phyloP scores from a whole-genome alignment of 2,329 filamentous ascomycete species.

The Zymoseptoria brevis region DNA sequence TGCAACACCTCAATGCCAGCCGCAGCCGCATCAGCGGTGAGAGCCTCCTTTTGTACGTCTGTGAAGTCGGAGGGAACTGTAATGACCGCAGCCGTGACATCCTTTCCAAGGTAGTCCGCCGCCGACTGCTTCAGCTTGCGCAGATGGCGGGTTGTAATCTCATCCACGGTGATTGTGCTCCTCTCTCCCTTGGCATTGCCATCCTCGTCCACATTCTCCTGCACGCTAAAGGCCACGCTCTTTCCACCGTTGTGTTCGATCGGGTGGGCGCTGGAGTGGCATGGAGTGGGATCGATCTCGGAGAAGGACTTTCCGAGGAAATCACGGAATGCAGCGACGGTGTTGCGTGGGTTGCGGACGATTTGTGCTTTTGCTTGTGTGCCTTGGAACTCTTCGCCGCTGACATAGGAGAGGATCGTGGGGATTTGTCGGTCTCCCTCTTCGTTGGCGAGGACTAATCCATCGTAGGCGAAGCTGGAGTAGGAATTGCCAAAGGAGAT shows the following conservation, averaged over 20 bases:
- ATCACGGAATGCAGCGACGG: conserved; percentile 90
- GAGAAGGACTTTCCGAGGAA: conserved; percentile 91
- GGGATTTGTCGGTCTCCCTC: conserved; percentile 98
- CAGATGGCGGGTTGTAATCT: conserved; percentile 78
- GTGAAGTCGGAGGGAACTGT: conserved; percentile 89
- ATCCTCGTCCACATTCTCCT: conserved; percentile 55
- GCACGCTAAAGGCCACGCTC: conserved; percentile 67
- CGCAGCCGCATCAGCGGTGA: conserved; percentile 67
- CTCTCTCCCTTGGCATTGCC: conserved; percentile 38
- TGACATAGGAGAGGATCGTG: conserved; percentile 85
- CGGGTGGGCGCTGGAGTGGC: conserved; percentile 88
- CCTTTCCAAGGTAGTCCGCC: conserved; percentile 84
- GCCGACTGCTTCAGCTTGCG: conserved; percentile 74
- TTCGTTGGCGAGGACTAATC: conserved; percentile 98
- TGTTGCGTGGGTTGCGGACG: conserved; percentile 86
- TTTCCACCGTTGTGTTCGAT: conserved; percentile 58
- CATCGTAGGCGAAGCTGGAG: conserved; percentile 93
- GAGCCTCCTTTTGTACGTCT: conserved; percentile 75
- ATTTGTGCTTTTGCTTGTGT: conserved; percentile 91
- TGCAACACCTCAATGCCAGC: conserved; percentile 86
- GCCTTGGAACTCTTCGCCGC: conserved; percentile 94
- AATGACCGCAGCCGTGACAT: conserved; percentile 89
- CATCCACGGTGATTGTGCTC: conserved; percentile 67
- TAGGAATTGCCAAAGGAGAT: conserved; percentile 98
- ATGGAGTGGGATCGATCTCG: conserved; percentile 91